phyloP scores from a whole-genome alignment of 441 rosid genomes.

The Arabidopsis lyrata region DNA sequence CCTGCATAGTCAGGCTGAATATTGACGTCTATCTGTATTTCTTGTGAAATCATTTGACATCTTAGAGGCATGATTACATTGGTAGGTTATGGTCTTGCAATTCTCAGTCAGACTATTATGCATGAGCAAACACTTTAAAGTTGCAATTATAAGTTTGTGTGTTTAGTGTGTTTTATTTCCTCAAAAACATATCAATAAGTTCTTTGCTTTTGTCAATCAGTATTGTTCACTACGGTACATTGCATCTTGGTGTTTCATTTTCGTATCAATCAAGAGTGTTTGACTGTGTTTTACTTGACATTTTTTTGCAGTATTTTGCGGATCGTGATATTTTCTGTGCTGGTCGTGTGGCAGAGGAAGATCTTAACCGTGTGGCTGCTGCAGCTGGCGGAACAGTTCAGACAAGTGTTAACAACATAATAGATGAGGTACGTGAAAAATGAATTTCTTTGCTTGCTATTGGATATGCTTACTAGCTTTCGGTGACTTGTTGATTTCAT shows the following conservation, averaged over 20 bases:
- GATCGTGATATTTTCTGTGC: constrained; percentile 99
- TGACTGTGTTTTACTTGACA: constrained; percentile 21
- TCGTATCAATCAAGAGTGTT: neutral
- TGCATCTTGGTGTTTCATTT: constrained; percentile 25
- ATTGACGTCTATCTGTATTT: neutral
- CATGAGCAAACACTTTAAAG: constrained; percentile 12
- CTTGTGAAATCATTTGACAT: neutral
- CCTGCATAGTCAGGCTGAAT: constrained; percentile 12
- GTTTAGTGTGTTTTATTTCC: constrained; percentile 3
- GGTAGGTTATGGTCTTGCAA: constrained; percentile 21
- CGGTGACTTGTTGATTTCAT: constrained; percentile 28
- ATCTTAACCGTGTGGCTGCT: constrained; percentile 91
- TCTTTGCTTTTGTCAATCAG: constrained; percentile 20
- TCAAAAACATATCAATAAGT: neutral
- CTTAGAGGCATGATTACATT: constrained; percentile 28
- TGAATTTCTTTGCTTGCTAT: constrained; percentile 14
- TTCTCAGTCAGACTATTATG: constrained; percentile 13
- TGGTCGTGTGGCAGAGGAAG: constrained; percentile 98
- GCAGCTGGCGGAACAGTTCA: constrained; percentile 97
- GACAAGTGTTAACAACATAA: constrained; percentile 92
- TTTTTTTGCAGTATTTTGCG: constrained; percentile 82
- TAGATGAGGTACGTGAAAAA: constrained; percentile 70
- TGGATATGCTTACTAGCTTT: constrained; percentile 34
- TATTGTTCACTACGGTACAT: constrained; percentile 13
- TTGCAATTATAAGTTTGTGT: constrained; percentile 14